Conservation (phyloP, 768 basidiomycete genomes). For the Agaricus blazei region DNA sequence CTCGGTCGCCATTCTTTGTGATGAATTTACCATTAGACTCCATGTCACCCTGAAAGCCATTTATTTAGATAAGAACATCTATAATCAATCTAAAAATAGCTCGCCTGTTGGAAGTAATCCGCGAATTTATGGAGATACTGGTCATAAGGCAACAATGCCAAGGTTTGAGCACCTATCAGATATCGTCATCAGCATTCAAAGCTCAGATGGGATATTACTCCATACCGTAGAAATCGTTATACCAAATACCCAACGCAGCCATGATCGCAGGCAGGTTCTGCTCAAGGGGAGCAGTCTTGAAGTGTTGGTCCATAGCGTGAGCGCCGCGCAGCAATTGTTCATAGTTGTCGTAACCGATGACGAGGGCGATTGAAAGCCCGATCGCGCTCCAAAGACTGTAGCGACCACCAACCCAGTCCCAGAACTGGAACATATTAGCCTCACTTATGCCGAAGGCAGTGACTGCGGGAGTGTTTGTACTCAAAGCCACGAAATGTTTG, state of each 20-base stretch:
- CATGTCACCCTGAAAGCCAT: slow-evolving; percentile 79
- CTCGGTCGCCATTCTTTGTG: slow-evolving; percentile 89
- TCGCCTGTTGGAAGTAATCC: slow-evolving; percentile 96
- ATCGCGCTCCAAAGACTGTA: slow-evolving; percentile 99
- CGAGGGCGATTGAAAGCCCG: slow-evolving; percentile 89
- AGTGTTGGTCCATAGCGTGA: slow-evolving; percentile 97
- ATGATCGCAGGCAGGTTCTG: slow-evolving; percentile 89
- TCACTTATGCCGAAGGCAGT: slow-evolving; percentile 88
- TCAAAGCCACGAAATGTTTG: slow-evolving; percentile 98
- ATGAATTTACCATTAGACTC: slow-evolving; percentile 98
- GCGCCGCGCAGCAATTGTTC: slow-evolving; percentile 86
- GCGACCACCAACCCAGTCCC: slow-evolving; percentile 99
- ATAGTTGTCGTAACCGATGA: slow-evolving; percentile 93
- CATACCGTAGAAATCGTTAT: slow-evolving; percentile 93
- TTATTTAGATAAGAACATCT: background rate
- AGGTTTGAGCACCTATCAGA: slow-evolving; percentile 77
- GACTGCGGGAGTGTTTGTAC: slow-evolving; percentile 93
- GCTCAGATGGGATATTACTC: background rate
- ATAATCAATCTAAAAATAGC: background rate
- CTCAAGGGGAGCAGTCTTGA: slow-evolving; percentile 83
- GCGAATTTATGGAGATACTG: slow-evolving; percentile 99
- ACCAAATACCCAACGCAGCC: slow-evolving; percentile 92
- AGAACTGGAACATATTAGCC: slow-evolving; percentile 99
- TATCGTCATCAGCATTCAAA: slow-evolving; percentile 2
- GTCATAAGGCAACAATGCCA: slow-evolving; percentile 94